A percentile compares a stretch with the other conserved stretches of the same genome.
These are phyloP conservation scores for Nakazawaea sp. DNA, from an alignment of 805 yeast species.

Conservation along the genomic window DNA sequence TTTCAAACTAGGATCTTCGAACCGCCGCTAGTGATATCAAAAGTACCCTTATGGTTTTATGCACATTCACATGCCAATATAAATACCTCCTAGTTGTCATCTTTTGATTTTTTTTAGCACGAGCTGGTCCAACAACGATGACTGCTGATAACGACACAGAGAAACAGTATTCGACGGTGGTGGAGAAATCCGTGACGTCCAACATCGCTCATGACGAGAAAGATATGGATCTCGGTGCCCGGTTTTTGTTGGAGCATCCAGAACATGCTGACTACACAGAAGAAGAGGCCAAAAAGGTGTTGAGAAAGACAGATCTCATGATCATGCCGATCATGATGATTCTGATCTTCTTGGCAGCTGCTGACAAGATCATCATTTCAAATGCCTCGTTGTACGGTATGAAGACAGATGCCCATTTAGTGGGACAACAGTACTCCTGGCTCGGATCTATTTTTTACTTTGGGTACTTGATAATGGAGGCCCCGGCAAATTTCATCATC, in stretches of 20 bases:
- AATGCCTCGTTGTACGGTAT: conserved; percentile 37
- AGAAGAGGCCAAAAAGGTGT: conserved; percentile 15
- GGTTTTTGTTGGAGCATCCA: conserved; percentile 17
- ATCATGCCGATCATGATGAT: conserved; percentile 16
- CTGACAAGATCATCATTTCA: conserved; percentile 16
- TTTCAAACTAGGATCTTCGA: no score
- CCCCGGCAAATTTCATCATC: conserved; percentile 31
- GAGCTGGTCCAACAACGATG: background rate
- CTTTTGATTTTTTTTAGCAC: background rate
- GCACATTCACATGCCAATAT: no score
- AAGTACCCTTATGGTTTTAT: no score
- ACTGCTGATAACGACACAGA: background rate
- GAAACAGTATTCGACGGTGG: no score
- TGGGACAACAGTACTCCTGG: conserved; percentile 38
- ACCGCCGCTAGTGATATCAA: no score
- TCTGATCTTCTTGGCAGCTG: conserved; percentile 16
- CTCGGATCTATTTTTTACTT: conserved; percentile 44
- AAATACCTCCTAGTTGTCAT: no score
- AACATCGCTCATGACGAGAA: background rate
- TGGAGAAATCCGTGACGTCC: no score
- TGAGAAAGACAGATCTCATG: conserved; percentile 16
- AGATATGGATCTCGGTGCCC: conserved; percentile 19
- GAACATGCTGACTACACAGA: conserved; percentile 18
- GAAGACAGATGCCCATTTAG: conserved; percentile 36
- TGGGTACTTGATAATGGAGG: conserved; percentile 38